phyloP scores from a whole-genome alignment of 208 protist genomes.

The Trypanosoma brucei region DNA sequence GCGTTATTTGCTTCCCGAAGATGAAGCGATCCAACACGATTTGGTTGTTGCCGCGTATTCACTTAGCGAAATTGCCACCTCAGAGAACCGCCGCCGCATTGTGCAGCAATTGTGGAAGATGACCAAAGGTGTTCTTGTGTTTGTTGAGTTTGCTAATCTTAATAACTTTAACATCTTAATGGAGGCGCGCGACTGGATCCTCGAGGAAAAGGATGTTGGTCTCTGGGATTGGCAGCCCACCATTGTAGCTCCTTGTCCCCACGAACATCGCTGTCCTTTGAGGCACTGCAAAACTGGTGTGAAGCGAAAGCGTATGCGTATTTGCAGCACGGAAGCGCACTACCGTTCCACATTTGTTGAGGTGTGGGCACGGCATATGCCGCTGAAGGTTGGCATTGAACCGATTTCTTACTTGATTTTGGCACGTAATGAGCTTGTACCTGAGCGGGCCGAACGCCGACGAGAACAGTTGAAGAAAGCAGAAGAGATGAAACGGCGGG shows the following conservation, averaged over 20 bases:
- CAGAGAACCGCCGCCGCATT: conserved; percentile 46
- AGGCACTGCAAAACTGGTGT: conserved; percentile 79
- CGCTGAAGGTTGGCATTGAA: conserved; percentile 80
- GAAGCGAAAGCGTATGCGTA: conserved; percentile 83
- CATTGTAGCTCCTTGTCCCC: conserved; percentile 80
- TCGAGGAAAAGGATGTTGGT: conserved; percentile 81
- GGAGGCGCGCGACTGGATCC: conserved; percentile 79
- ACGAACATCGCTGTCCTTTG: conserved; percentile 77
- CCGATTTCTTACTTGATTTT: conserved; percentile 83
- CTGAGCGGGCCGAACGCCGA: conserved; percentile 64
- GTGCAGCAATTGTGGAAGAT: conserved; percentile 89
- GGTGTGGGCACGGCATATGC: conserved; percentile 73
- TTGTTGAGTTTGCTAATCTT: conserved; percentile 82
- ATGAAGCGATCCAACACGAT: conserved; percentile 77
- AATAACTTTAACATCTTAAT: conserved; percentile 87
- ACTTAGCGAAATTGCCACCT: conserved; percentile 73
- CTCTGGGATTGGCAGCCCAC: conserved; percentile 89
- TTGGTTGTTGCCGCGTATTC: conserved; percentile 83
- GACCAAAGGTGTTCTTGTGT: conserved; percentile 75
- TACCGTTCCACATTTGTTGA: conserved; percentile 87
- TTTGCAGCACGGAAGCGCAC: conserved; percentile 79
- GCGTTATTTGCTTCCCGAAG: conserved; percentile 80
- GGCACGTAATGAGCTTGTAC: conserved; percentile 81
- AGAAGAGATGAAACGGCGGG: conserved; percentile 26
- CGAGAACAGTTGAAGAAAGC: conserved; percentile 34